Evolutionary conservation across 2,329 filamentous ascomycete genomes (phyloP).

Genomic region (Xylariaceae sp.): DNA sequence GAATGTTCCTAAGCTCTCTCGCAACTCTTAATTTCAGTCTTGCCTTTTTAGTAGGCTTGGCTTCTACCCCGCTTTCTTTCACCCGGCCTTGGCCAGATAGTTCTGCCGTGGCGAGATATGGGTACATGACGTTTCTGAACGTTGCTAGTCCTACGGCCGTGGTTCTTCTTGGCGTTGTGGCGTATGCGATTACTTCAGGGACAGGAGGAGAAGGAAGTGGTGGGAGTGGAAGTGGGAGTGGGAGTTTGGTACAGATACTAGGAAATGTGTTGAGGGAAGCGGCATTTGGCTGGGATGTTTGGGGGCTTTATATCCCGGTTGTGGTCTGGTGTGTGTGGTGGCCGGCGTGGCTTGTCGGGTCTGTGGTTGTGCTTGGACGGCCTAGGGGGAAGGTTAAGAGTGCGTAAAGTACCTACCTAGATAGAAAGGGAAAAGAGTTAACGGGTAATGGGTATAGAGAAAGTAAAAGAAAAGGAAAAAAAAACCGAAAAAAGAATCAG

Average conservation of each 20-base stretch:
- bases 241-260: slow-evolving; percentile 30
- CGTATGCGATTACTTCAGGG: slow-evolving; percentile 28
- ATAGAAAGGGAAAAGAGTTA: background rate
- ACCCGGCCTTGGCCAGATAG: slow-evolving; percentile 44
- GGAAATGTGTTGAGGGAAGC: slow-evolving; percentile 61
- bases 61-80: slow-evolving; percentile 76
- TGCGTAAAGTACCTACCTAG: background rate
- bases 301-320: slow-evolving; percentile 82
- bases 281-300: slow-evolving; percentile 83
- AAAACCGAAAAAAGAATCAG: too few relatives aligned
- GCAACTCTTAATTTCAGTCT: slow-evolving; percentile 95
- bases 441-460: too few relatives aligned
- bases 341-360: slow-evolving; percentile 77
- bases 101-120: slow-evolving; percentile 34
- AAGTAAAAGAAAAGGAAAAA: too few relatives aligned
- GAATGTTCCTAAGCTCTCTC: slow-evolving; percentile 85
- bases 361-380: slow-evolving; percentile 47
- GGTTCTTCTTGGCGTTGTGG: slow-evolving; percentile 46
- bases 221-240: background rate
- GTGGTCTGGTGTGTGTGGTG: slow-evolving; percentile 95
- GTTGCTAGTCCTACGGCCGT: slow-evolving; percentile 55
- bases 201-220: too few relatives aligned
- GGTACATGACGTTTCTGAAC: slow-evolving; percentile 49
- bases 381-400: slow-evolving; percentile 19
- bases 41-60: slow-evolving; percentile 74